Base-by-base conservation (phyloP, 2,329 filamentous ascomycete genomes). In the Fusarium verticillioides region DNA sequence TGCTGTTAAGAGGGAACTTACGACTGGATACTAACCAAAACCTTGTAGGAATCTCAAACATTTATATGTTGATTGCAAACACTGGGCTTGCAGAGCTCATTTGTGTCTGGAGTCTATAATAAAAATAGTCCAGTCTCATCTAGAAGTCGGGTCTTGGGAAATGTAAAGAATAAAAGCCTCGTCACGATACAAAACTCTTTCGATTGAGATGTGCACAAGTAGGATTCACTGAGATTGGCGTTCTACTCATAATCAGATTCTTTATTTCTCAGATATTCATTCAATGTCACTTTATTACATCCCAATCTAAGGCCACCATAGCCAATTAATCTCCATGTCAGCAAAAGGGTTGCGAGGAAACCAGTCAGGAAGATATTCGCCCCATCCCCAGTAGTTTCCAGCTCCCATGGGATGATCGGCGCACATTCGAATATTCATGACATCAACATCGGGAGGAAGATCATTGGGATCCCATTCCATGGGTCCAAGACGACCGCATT, bases 1-100 rank as follows among this genome's bases (percentile, higher is more conserved):
- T 49, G 63, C 73, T 12, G 75, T 81, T 13, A 69, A 50, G 6
- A 56, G 75, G 21, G 32, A 60, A 0, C 43, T 77, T 26, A 77
- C 72, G 2, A 75, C 72, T 19, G 74, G 74, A 2, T 77, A 47
- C 3, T 70, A 9, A 61, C 56, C 7, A 34, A 23, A 5, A 2
- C n/a, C 16, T 10, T 15, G 15, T 1, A 16, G 15, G 6, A 9
- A 16, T 15, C 13, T 37, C 7, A 5, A 37, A 37, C 12, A 12
- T 37, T 4, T 2, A 12, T 11, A 1, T 37, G 4, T 2, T 9
- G 5, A 13, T 23, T 2, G 5, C 16, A 0, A 37, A 16, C 2
- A 19, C 32, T 26, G 13, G 9, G 34, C 7, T 5, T 28, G 0
- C 12, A 4, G 11, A 19, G 16, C 3, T 23, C 16, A 19, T 19